Conservation (phyloP, 441 rosid genomes). For the Jatropha podagrica region DNA sequence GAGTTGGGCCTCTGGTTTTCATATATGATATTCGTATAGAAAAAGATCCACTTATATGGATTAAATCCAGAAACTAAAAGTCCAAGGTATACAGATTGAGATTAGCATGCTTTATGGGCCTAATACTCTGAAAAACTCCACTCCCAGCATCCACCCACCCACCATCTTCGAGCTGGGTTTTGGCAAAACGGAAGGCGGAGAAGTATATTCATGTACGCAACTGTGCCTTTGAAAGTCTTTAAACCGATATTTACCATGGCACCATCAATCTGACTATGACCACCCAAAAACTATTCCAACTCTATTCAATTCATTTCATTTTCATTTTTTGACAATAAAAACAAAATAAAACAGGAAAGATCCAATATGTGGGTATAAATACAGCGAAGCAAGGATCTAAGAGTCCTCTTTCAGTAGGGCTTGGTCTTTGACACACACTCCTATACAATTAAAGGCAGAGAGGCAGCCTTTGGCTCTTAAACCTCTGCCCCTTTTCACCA, state of each 20-base stretch:
- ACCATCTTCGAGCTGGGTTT: neutral
- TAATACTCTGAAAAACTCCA: neutral
- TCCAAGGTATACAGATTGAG: neutral
- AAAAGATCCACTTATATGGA: too few species aligned
- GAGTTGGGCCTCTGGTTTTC: too few species aligned
- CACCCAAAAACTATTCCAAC: neutral
- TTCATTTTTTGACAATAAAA: neutral
- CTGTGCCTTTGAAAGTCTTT: conserved; percentile 8
- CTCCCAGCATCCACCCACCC: neutral
- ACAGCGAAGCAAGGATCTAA: conserved; percentile 35
- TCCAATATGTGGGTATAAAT: conserved; percentile 27
- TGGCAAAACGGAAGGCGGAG: neutral
- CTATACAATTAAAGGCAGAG: conserved; percentile 16
- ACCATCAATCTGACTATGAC: conserved; percentile 20
- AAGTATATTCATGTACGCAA: neutral
- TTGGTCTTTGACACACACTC: conserved; percentile 26
- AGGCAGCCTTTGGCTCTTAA: conserved; percentile 23
- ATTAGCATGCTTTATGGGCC: neutral
- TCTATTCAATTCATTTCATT: neutral
- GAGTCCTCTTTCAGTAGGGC: conserved; percentile 57
- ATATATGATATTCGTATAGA: too few species aligned
- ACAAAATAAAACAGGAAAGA: conserved; percentile 22
- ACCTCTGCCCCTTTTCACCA: conserved; percentile 31
- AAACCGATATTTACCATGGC: conserved; percentile 13
- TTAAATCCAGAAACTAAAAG: neutral